These are phyloP conservation scores for Stromatinia cepivora DNA, from an alignment of 2,329 filamentous ascomycete genomes.

Conservation along the genomic window DNA sequence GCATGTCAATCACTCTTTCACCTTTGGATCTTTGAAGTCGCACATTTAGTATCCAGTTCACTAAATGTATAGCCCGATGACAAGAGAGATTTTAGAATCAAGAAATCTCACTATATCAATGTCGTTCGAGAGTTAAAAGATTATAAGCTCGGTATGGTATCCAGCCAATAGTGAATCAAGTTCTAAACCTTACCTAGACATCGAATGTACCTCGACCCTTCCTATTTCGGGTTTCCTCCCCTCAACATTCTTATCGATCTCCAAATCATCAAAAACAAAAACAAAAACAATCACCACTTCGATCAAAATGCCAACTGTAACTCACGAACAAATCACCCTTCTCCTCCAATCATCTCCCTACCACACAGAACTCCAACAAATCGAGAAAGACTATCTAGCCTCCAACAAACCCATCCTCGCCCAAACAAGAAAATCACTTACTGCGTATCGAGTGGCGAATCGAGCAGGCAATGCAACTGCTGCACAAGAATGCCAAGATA, in stretches of 20 bases:
- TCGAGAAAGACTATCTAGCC: neutral
- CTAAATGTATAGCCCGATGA: neutral
- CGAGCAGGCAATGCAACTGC: neutral
- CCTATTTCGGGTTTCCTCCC: neutral
- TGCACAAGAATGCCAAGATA: neutral
- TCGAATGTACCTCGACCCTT: too few species aligned
- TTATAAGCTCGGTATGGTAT: neutral
- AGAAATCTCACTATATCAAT: neutral
- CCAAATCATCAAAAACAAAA: neutral
- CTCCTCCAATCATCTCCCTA: neutral
- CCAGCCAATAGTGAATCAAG: neutral
- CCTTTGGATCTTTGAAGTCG: neutral
- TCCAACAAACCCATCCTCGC: neutral
- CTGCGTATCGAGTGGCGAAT: neutral
- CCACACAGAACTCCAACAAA: neutral
- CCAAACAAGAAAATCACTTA: neutral
- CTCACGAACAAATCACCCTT: neutral
- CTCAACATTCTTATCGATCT: neutral
- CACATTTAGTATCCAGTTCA: neutral
- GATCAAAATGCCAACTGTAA: neutral
- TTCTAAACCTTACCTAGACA: neutral
- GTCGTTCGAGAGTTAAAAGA: neutral
- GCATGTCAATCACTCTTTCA: neutral
- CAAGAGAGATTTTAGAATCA: neutral
- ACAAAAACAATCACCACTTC: too few species aligned